Evolutionary conservation across 129 eudicot genomes (phyloP).

Genomic region (Dittrichia graveolens): DNA sequence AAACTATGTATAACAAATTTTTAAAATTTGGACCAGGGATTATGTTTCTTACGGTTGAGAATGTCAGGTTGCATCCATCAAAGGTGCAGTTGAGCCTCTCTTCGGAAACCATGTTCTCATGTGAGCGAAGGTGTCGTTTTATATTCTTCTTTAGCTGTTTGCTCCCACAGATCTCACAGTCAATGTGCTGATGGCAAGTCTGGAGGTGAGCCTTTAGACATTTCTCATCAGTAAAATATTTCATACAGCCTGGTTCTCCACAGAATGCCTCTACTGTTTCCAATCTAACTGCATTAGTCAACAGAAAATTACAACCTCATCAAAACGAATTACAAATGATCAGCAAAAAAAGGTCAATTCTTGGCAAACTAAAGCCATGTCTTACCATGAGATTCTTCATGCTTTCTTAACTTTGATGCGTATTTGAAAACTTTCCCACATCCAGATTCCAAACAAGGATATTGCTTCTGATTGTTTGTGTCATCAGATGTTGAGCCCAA

Average conservation of each 20-base stretch:
- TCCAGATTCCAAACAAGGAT: conserved; percentile 62
- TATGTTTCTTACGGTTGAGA: conserved; percentile 61
- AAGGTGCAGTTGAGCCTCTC: conserved; percentile 55
- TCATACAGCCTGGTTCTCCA: conserved; percentile 76
- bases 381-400: conserved; percentile 77
- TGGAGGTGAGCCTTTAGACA: conserved; percentile 65
- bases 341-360: neutral
- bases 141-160: conserved; percentile 83
- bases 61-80: conserved; percentile 59
- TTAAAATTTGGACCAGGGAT: too few species aligned
- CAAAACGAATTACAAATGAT: conserved; percentile 11
- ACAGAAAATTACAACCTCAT: neutral
- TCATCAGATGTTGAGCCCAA: conserved; percentile 13
- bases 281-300: conserved; percentile 55
- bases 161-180: conserved; percentile 76
- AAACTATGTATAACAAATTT: too few species aligned
- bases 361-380: neutral
- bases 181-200: conserved; percentile 63
- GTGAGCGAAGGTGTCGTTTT: conserved; percentile 71
- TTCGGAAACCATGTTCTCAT: conserved; percentile 41
- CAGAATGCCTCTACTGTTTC: conserved; percentile 68
- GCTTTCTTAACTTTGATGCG: conserved; percentile 61
- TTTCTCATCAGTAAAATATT: conserved; percentile 58
- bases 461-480: conserved; percentile 32
- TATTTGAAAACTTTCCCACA: conserved; percentile 82